These are phyloP conservation scores for Pleomassaria siparia DNA, from an alignment of 2,329 filamentous ascomycete genomes.

Conservation along the genomic window DNA sequence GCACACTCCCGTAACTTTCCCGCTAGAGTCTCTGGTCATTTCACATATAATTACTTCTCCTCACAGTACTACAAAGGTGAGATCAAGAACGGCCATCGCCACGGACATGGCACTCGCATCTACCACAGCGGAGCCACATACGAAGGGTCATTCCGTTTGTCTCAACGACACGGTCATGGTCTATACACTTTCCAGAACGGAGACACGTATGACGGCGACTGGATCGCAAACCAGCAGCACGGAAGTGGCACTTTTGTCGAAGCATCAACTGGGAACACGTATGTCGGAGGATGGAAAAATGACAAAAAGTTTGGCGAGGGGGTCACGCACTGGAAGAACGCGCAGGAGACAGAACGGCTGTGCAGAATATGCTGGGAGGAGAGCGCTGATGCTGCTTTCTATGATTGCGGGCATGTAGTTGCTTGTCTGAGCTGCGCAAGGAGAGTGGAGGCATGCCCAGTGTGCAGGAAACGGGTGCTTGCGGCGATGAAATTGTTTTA, in stretches of 20 bases:
- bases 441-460: constrained; percentile 61
- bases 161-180: constrained; percentile 58
- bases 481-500: constrained; percentile 60
- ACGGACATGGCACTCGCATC: constrained; percentile 59
- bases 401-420: constrained; percentile 65
- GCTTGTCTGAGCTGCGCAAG: constrained; percentile 62
- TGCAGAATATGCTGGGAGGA: constrained; percentile 66
- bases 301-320: constrained; percentile 63
- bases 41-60: constrained; percentile 57
- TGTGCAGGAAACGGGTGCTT: constrained; percentile 60
- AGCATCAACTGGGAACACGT: constrained; percentile 60
- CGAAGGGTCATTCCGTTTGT: constrained; percentile 55
- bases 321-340: constrained; percentile 63
- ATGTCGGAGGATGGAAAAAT: constrained; percentile 61
- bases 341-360: constrained; percentile 60
- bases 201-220: constrained; percentile 60
- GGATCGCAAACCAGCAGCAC: constrained; percentile 65
- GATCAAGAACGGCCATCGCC: constrained; percentile 48
- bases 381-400: constrained; percentile 61
- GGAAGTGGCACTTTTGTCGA: constrained; percentile 61
- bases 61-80: constrained; percentile 59
- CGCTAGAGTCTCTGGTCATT: constrained; percentile 44
- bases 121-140: constrained; percentile 59
- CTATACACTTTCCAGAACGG: constrained; percentile 65
- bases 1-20: constrained; percentile 48